Percentiles rank a stretch among this genome's conserved stretches.
phyloP scores from a whole-genome alignment of 2,329 filamentous ascomycete genomes.

The Ascochyta clinopodiicola region DNA sequence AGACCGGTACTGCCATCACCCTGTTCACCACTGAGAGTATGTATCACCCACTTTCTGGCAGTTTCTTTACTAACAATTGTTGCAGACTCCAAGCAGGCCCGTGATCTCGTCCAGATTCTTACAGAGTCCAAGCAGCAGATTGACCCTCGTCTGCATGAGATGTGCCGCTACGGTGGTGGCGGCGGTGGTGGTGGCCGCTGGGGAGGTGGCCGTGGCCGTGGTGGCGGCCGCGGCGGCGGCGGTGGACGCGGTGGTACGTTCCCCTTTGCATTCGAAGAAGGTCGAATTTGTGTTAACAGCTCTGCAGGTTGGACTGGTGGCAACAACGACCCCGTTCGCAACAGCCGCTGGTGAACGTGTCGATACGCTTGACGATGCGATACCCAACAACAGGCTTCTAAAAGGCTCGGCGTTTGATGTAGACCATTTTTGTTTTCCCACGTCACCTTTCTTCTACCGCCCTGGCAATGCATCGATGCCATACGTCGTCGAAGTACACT shows the following conservation, averaged over 20 bases:
- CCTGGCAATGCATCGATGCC: conserved; percentile 28
- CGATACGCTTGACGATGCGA: conserved; percentile 5
- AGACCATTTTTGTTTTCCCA: conserved; percentile 32
- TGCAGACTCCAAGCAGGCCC: conserved; percentile 70
- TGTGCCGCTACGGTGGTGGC: conserved; percentile 89
- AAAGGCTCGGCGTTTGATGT: conserved; percentile 33
- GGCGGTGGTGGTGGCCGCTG: conserved; percentile 75
- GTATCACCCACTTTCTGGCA: conserved; percentile 50
- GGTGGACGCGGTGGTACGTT: conserved; percentile 50
- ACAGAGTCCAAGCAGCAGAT: conserved; percentile 98
- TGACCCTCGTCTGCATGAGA: conserved; percentile 93
- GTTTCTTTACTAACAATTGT: conserved; percentile 38
- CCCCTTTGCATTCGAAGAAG: conserved; percentile 2
- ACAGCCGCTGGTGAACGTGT: conserved; percentile 50
- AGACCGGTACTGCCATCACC: conserved; percentile 94
- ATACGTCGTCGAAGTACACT: conserved; percentile 32
- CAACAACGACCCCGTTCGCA: conserved; percentile 49
- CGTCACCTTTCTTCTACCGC: conserved; percentile 23
- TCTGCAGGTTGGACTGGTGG: conserved; percentile 45
- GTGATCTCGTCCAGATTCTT: conserved; percentile 92
- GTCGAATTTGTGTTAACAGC: conserved; percentile 23
- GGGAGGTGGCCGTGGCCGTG: conserved; percentile 72
- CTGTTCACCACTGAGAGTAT: conserved; percentile 99
- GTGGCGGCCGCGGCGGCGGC: conserved; percentile 63
- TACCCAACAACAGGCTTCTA: conserved; percentile 12